Evolutionary conservation across 2,329 filamentous ascomycete species (phyloP), one percentile per base, ranked within the genome.

Genomic region (Fusarium nanum): DNA sequence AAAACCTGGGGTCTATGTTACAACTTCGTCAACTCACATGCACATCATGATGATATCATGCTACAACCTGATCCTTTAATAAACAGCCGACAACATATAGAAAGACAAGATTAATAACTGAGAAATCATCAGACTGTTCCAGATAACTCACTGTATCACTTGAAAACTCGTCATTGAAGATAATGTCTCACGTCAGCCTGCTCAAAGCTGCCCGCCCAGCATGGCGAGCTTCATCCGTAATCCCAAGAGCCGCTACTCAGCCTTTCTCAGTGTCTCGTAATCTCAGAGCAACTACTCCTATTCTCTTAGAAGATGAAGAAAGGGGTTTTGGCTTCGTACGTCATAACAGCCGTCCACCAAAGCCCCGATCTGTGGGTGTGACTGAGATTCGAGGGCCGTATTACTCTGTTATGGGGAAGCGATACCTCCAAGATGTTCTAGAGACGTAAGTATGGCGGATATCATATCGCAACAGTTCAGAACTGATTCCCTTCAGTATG

Each of bases 351-450:
- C 75, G 81, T 16, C 81, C 83, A 1, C 75, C 78, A 7, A 87
- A 88, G 73, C 85, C 85, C 5, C 78, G 86, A 28, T 80, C 73
- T 7, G 81, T 78, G 40, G 84, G 82, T 7, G 84, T 87, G 8
- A 87, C 86, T 1, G 86, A 88, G 74, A 88, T 87, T 59, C 79
- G 85, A 32, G 85, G 86, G 0, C 85, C 85, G 9, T 87, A 87
- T 73, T 88, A 87, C 73, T 83, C 84, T 0, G 84, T 80, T 6
- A 86, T 87, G 82, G 85, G 85, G 2, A 85, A 84, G 64, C 78
- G 82, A 41, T 86, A 87, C 60, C 76, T 88, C 2, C 76, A 81
- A 22, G 85, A 87, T 78, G 80, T 87, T 5, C 78, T 87, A 3
- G 84, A 87, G 65, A 87, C 85, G 81, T 84, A 8, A 53, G 62